Evolutionary conservation across 2,329 filamentous ascomycete species (phyloP).

Genomic region (Epicoccum nigrum): DNA sequence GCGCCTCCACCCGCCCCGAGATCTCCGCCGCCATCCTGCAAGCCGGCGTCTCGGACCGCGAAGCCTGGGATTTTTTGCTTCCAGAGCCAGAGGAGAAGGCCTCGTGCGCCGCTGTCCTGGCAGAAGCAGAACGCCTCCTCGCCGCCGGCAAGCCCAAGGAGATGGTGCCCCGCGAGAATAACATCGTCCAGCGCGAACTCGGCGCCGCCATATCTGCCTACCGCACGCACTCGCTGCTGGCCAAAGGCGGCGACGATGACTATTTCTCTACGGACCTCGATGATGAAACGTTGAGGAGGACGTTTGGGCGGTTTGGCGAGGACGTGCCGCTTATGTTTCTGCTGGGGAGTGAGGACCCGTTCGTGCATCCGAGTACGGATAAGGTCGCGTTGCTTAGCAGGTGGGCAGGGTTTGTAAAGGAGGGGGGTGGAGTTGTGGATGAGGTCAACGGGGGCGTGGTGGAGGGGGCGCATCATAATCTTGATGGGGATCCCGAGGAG

Average conservation of each 20-base stretch:
- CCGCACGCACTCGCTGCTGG: slow-evolving; percentile 64
- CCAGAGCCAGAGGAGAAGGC: slow-evolving; percentile 30
- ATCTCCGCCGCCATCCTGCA: slow-evolving; percentile 82
- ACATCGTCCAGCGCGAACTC: slow-evolving; percentile 33
- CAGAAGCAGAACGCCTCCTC: slow-evolving; percentile 62
- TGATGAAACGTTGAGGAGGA: slow-evolving; percentile 61
- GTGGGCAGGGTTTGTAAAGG: slow-evolving; percentile 59
- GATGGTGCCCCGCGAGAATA: slow-evolving; percentile 55
- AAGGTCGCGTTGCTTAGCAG: slow-evolving; percentile 62
- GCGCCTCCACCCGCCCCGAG: slow-evolving; percentile 52
- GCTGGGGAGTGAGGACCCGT: slow-evolving; percentile 70
- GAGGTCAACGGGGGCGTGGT: slow-evolving; percentile 57
- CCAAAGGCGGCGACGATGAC: slow-evolving; percentile 75
- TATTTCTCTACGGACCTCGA: slow-evolving; percentile 83
- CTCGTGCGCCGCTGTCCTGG: slow-evolving; percentile 39
- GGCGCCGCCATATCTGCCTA: slow-evolving; percentile 60
- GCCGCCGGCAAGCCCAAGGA: slow-evolving; percentile 60
- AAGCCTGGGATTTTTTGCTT: slow-evolving; percentile 56
- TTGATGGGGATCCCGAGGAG: slow-evolving; percentile 54
- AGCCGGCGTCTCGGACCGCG: slow-evolving; percentile 78
- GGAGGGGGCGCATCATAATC: slow-evolving; percentile 58
- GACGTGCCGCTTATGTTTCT: slow-evolving; percentile 66
- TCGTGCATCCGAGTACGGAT: slow-evolving; percentile 64
- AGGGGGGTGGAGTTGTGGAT: slow-evolving; percentile 56
- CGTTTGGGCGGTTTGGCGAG: slow-evolving; percentile 68